Conservation (phyloP, 495 filamentous ascomycete species). For the Immersiella caudata region DNA sequence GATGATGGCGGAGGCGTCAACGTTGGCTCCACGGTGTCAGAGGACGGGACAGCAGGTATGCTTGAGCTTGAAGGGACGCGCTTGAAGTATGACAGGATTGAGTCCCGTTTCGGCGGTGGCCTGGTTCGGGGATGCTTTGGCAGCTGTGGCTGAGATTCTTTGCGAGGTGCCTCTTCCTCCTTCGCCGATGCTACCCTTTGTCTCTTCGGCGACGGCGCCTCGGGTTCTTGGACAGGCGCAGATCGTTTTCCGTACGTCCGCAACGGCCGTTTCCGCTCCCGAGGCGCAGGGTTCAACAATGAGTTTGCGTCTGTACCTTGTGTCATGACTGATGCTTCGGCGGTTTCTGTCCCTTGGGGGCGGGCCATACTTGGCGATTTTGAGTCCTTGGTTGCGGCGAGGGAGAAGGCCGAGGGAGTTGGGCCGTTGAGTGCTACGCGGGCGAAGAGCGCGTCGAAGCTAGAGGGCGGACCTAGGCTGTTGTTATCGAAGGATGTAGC, state of each 20-base stretch:
- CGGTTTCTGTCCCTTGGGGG: neutral
- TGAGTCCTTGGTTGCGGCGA: neutral
- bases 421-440: neutral
- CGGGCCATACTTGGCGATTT: neutral
- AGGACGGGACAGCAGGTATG: conserved; percentile 14
- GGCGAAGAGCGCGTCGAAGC: neutral
- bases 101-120: conserved; percentile 35
- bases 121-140: neutral
- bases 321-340: neutral
- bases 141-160: neutral
- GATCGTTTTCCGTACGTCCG: conserved; percentile 50
- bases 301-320: neutral
- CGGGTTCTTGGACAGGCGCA: conserved; percentile 26
- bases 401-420: neutral
- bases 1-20: conserved; percentile 39
- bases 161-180: neutral
- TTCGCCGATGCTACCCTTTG: conserved; percentile 1
- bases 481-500: neutral
- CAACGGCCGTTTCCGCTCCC: conserved; percentile 38
- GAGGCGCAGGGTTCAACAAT: neutral
- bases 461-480: neutral
- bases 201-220: conserved; percentile 9
- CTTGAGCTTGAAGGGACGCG: conserved; percentile 27
- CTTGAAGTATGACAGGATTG: conserved; percentile 50
- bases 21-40: conserved; percentile 14